Conservation (phyloP, 192 early-diverging fungal species). For the Backusella parvicylindrica region DNA sequence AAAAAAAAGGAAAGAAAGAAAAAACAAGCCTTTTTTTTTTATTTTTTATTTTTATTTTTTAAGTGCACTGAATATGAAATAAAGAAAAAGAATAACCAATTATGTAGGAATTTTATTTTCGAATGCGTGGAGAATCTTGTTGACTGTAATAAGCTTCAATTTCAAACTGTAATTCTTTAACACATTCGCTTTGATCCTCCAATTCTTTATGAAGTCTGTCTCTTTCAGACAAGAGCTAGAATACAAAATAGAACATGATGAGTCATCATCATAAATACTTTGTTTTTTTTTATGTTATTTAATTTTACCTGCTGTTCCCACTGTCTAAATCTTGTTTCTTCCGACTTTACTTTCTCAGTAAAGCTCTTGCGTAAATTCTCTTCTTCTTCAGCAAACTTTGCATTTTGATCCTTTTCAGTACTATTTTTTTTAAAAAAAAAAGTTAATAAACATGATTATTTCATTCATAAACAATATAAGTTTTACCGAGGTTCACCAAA, state of each 20-base stretch:
- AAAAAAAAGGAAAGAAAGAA: background rate
- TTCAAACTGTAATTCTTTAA: constrained; percentile 91
- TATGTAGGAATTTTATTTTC: constrained; percentile 1
- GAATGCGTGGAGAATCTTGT: constrained; percentile 33
- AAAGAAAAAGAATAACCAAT: background rate
- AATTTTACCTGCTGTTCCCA: constrained; percentile 82
- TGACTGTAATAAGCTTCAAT: constrained; percentile 43
- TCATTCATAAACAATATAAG: background rate
- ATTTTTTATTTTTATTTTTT: background rate
- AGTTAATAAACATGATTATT: background rate
- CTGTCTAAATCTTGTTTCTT: constrained; percentile 95
- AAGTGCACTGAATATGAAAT: too few relatives aligned
- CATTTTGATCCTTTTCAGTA: constrained; percentile 73
- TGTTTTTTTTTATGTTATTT: constrained; percentile 27
- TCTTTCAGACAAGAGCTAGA: constrained; percentile 85
- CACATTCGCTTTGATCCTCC: constrained; percentile 86
- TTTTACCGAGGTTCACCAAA: constrained; percentile 72
- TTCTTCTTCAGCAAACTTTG: constrained; percentile 98
- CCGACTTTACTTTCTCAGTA: constrained; percentile 94
- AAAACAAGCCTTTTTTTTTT: background rate
- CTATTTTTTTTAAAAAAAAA: constrained; percentile 27
- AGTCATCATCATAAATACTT: background rate
- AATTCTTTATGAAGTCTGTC: constrained; percentile 98
- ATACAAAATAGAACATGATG: background rate
- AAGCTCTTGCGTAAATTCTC: constrained; percentile 92